phyloP scores from a whole-genome alignment of 2,329 filamentous ascomycete species.

The Fusarium sp. region DNA sequence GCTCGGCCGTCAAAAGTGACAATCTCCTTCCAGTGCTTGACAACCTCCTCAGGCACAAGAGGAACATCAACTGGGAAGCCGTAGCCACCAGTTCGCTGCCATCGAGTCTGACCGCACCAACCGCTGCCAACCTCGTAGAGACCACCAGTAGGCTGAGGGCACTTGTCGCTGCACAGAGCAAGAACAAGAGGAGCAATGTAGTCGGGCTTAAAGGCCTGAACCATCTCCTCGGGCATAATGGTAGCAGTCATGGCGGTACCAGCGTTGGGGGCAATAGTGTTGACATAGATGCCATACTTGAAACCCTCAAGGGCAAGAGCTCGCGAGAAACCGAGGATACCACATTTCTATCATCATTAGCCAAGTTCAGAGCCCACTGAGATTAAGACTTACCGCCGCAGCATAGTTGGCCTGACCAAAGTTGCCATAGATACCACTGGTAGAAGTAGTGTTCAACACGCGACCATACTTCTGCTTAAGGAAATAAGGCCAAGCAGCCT shows the following conservation, averaged over 20 bases:
- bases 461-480: constrained; percentile 99
- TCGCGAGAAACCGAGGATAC: constrained; percentile 94
- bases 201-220: constrained; percentile 98
- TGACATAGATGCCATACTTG: constrained; percentile 98
- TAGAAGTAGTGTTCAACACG: constrained; percentile 95
- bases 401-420: constrained; percentile 99
- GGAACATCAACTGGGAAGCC: constrained; percentile 88
- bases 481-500: constrained; percentile 97
- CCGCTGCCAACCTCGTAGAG: constrained; percentile 95
- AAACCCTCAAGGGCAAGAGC: constrained; percentile 90
- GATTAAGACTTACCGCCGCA: constrained; percentile 70
- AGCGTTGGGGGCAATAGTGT: constrained; percentile 97
- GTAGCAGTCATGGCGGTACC: constrained; percentile 94
- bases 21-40: constrained; percentile 78
- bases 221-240: constrained; percentile 95
- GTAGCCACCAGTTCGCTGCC: constrained; percentile 89
- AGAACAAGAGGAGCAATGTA: constrained; percentile 95
- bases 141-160: constrained; percentile 82
- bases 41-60: constrained; percentile 84
- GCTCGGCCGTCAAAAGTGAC: constrained; percentile 85
- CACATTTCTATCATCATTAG: constrained; percentile 70
- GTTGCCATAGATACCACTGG: constrained; percentile 97
- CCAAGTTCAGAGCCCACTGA: not conserved
- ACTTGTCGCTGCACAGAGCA: constrained; percentile 83
- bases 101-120: constrained; percentile 90